Evolutionary conservation across 805 yeast species (phyloP).

Genomic region (Candida fluviatilis): DNA sequence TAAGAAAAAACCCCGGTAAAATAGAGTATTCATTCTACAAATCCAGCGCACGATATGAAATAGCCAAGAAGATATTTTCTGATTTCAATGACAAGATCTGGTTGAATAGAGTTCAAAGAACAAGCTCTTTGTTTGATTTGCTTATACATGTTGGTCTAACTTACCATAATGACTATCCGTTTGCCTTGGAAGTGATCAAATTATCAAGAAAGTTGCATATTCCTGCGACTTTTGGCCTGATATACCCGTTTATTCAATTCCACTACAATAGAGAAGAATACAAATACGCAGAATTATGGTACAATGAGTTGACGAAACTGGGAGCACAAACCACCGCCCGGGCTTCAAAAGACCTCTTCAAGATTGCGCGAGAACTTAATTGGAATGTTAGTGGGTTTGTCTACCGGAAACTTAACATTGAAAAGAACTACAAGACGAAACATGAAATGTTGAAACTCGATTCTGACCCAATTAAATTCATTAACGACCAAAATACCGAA

Average conservation of each 20-base stretch:
- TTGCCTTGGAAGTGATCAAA: conserved; percentile 28
- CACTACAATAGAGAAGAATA: conserved; percentile 29
- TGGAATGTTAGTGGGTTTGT: conserved; percentile 35
- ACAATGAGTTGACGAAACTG: conserved; percentile 25
- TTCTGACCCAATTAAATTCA: conserved; percentile 14
- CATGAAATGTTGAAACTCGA: conserved; percentile 15
- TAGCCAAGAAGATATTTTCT: conserved; percentile 23
- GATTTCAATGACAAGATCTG: conserved; percentile 18
- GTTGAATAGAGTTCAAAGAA: conserved; percentile 12
- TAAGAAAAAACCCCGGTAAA: conserved; percentile 17
- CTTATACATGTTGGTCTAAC: conserved; percentile 27
- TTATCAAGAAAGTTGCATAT: conserved; percentile 19
- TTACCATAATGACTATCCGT: conserved; percentile 28
- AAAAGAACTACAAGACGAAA: conserved; percentile 18
- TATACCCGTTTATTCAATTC: conserved; percentile 34
- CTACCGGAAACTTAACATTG: conserved; percentile 21
- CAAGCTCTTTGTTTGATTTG: conserved; percentile 24
- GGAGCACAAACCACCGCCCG: conserved; percentile 27
- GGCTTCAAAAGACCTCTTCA: conserved; percentile 24
- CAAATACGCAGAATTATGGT: conserved; percentile 35
- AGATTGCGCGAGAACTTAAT: conserved; percentile 29
- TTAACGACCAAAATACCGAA: conserved; percentile 9
- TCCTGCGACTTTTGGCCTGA: conserved; percentile 37
- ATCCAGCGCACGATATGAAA: conserved; percentile 12
- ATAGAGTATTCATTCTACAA: conserved; percentile 3